phyloP scores from a whole-genome alignment of 176 grass and related monocot species.

The Phoenix dactylifera region DNA sequence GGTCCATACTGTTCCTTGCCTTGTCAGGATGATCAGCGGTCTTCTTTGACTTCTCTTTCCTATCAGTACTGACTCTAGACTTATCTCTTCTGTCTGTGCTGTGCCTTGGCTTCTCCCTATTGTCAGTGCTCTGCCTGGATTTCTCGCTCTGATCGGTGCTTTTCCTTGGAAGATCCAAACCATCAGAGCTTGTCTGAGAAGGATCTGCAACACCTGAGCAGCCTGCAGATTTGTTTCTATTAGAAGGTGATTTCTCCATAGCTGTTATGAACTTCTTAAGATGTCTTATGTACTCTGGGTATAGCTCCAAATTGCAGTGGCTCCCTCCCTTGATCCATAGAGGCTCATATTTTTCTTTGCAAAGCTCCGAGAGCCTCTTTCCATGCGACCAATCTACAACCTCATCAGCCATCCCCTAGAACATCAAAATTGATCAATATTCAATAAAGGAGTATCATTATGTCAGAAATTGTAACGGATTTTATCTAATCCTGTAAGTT shows the following conservation, averaged over 20 bases:
- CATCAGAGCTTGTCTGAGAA: constrained; percentile 26
- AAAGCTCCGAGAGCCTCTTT: constrained; percentile 72
- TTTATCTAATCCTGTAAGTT: no score
- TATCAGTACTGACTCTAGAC: constrained; percentile 57
- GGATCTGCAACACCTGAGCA: constrained; percentile 25
- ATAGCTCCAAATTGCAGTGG: constrained; percentile 90
- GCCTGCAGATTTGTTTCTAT: constrained; percentile 28
- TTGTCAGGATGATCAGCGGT: constrained; percentile 62
- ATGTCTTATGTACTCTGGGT: constrained; percentile 86
- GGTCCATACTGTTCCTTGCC: constrained; percentile 62
- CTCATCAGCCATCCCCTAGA: constrained; percentile 78
- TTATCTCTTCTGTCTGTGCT: constrained; percentile 53
- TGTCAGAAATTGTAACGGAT: no score
- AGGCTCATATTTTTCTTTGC: constrained; percentile 97
- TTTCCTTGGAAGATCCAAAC: constrained; percentile 41
- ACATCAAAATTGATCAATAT: no score
- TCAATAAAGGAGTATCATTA: constrained; percentile 17
- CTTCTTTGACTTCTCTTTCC: constrained; percentile 60
- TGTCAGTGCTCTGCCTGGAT: constrained; percentile 34
- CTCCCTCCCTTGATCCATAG: constrained; percentile 92
- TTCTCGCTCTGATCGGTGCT: constrained; percentile 61
- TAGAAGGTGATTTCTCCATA: constrained; percentile 51
- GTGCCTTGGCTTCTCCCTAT: constrained; percentile 23
- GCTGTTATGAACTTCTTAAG: constrained; percentile 78
- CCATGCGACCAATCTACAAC: constrained; percentile 92